Evolutionary conservation across 225 moss, liverwort and hornwort species (phyloP), one percentile per base, ranked within the genome.

Genomic region (Ulota crispa): DNA sequence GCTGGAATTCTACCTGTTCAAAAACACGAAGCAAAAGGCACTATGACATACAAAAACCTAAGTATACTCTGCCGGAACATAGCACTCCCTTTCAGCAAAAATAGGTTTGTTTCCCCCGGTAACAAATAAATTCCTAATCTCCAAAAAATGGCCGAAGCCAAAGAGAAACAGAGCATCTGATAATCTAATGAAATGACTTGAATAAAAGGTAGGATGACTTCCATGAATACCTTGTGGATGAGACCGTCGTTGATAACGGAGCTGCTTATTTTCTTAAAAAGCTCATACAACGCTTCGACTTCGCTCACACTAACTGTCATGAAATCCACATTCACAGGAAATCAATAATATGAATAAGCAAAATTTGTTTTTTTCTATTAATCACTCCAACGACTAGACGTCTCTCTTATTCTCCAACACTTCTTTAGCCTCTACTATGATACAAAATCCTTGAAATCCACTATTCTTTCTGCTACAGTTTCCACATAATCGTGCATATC

Each of bases 231-330:
- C 95, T 95, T 95, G 75, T 95, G 95, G 72, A 95, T 95, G 80
- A 95, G 93, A 78, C 95, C 94, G 41, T 95, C 95, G 72, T 90
- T 82, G 61, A 92, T 89, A 60, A 95, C 93, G 63, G 92, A 92
- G 74, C 88, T 88, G 86, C 95, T 95, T 60, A 95, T 90, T 69
- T 95, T 95, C 85, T 95, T 95, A 84, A 92, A 95, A 61, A 95
- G 86, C 81, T 95, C 93, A 82, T 82, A 92, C 69, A 95, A 79
- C 36, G 95, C 91, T 85, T 95, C 95, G 56, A 95, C 95, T 80
- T 95, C 95, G 81, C 92, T 89, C 53, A 92, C 92, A 83, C 85
- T 92, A 82, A 95, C 95, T 95, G 92, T 32, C 68, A 83, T 56
- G 76, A 68, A 45, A 41, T 68, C 0, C 28, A 78, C 32, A 7